phyloP scores from a whole-genome alignment of 164 flowering plant species.

The Aristolochia fimbriata region DNA sequence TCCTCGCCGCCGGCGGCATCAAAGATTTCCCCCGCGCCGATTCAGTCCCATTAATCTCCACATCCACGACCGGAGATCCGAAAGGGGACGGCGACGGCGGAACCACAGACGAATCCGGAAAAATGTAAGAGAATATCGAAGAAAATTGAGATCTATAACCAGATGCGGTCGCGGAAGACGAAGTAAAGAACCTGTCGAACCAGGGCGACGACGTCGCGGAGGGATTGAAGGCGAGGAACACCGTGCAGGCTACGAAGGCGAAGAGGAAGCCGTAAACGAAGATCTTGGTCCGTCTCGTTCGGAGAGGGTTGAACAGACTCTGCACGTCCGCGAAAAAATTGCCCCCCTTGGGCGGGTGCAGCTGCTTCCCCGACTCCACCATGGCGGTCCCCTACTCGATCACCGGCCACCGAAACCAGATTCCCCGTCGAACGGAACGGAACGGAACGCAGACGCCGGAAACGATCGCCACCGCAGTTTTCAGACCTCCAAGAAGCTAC shows the following conservation, averaged over 20 bases:
- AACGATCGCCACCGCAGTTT: too few relatives aligned
- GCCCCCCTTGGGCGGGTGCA: conserved; percentile 15
- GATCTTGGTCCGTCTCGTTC: conserved; percentile 35
- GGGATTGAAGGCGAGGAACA: conserved; percentile 55
- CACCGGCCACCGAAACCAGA: too few relatives aligned
- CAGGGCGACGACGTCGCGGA: conserved; percentile 46
- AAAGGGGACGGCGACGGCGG: neutral
- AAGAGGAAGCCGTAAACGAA: conserved; percentile 50
- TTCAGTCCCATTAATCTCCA: too few relatives aligned
- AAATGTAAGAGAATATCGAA: conserved; percentile 44
- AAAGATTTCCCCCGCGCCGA: too few relatives aligned
- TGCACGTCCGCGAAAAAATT: conserved; percentile 36
- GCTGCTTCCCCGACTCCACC: conserved; percentile 52
- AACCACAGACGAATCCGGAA: conserved; percentile 28
- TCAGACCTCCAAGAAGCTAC: too few relatives aligned
- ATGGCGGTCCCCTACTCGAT: conserved; percentile 17
- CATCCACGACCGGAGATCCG: neutral
- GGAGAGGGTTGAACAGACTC: conserved; percentile 21
- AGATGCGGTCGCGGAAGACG: conserved; percentile 7
- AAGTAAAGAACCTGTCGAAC: conserved; percentile 40
- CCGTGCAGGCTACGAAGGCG: conserved; percentile 52
- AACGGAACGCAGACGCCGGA: too few relatives aligned
- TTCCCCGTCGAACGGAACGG: too few relatives aligned
- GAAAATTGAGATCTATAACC: conserved; percentile 35
- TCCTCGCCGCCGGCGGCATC: neutral